Evolutionary conservation across 441 rosid genomes (phyloP), one percentile per base, ranked within the genome.

Genomic region (Corymbia calophylla): DNA sequence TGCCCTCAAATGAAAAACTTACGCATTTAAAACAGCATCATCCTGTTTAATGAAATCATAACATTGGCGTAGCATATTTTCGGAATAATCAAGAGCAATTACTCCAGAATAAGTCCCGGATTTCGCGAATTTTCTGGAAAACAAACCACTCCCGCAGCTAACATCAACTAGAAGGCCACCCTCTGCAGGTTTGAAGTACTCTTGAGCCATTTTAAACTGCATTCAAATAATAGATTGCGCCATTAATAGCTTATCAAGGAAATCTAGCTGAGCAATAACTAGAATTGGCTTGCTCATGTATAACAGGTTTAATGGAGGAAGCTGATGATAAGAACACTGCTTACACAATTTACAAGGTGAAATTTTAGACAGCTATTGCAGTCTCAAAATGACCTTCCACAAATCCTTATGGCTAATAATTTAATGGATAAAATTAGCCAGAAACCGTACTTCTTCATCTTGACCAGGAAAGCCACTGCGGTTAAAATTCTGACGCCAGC

Each of bases 141-240:
- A 97, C 90, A 97, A 93, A 91, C 99, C 99, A 87, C 99, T 98
- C 85, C 99, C 99, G 64, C 97, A 98, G 92, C 98, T 97, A 87
- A 96, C 99, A 94, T 98, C 99, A 39, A 97, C 97, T 82, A 98
- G 92, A 90, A 96, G 89, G 29, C 99, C 98, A 81, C 97, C 98
- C 94, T 96, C 94, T 86, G 93, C 93, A 70, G 96, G 93, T 95
- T 95, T 95, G 90, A 98, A 96, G 93, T 95, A 95, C 90, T 94
- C 95, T 94, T 96, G 98, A 90, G 99, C 99, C 99, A 95, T 96
- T 92, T 93, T 93, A 92, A 96, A 98, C 99, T 98, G 97, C 96
- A 94, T 49, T 87, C 56, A 56, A 48, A 70, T 87, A 70, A 81
- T 77, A 90, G 39, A 88, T 23, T 77, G 27, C 6, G n/a, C 84